Evolutionary conservation across 306 rosid species (phyloP).

Genomic region (Fragaria nilgerrensis): DNA sequence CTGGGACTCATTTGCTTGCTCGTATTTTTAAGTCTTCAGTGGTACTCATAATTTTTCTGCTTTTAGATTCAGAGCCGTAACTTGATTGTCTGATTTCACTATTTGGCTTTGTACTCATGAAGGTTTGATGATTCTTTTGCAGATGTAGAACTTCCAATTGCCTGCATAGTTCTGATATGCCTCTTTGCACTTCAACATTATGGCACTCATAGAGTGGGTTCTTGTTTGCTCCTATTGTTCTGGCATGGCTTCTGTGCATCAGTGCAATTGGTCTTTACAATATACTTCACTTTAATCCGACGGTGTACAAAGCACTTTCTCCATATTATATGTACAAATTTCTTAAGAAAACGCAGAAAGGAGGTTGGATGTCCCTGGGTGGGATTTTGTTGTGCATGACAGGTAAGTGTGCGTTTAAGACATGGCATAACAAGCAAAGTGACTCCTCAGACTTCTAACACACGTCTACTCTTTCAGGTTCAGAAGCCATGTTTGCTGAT

Average conservation of each 20-base stretch:
- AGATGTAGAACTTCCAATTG: constrained; percentile 80
- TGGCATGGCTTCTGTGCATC: constrained; percentile 81
- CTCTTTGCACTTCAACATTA: constrained; percentile 95
- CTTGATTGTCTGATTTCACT: constrained; percentile 15
- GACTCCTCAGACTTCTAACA: constrained; percentile 20
- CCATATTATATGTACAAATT: constrained; percentile 66
- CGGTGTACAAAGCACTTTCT: constrained; percentile 70
- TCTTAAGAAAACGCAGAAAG: constrained; percentile 61
- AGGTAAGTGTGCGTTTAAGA: constrained; percentile 40
- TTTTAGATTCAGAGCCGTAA: not conserved
- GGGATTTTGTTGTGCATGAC: constrained; percentile 90
- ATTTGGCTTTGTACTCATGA: constrained; percentile 21
- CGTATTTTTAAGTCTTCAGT: constrained; percentile 5
- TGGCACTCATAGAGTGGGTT: constrained; percentile 93
- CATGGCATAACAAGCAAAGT: constrained; percentile 13
- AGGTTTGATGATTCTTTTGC: constrained; percentile 37
- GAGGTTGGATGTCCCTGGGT: constrained; percentile 92
- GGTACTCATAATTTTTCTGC: not conserved
- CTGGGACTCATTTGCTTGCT: not conserved
- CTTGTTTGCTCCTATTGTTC: constrained; percentile 85
- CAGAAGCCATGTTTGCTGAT: constrained; percentile 99
- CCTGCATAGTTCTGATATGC: constrained; percentile 73
- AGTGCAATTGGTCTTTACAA: constrained; percentile 84
- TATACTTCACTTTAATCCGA: constrained; percentile 69
- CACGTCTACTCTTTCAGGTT: constrained; percentile 46